Percentiles rank a stretch among this genome's conserved stretches.
Conservation (phyloP, 192 early-diverging fungal species). For the Linnemannia elongata region DNA sequence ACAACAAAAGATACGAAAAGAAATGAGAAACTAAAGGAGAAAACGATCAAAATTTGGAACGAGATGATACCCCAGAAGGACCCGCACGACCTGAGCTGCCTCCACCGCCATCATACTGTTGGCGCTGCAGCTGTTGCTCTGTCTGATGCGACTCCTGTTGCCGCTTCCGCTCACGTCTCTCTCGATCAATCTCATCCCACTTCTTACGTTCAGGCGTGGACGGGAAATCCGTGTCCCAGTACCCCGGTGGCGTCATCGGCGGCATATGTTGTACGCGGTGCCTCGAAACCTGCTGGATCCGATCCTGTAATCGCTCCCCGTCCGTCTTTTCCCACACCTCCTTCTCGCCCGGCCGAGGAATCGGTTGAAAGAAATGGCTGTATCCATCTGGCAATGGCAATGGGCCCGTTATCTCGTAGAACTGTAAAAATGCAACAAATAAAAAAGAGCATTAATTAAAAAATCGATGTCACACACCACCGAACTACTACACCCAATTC, state of each 20-base stretch:
- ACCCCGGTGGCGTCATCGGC: slow-evolving; percentile 44
- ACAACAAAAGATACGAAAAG: not conserved
- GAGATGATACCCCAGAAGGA: not conserved
- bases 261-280: slow-evolving; percentile 43
- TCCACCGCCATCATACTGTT: slow-evolving; percentile 5
- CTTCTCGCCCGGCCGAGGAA: slow-evolving; percentile 40
- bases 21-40: not conserved
- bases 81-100: not conserved
- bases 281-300: slow-evolving; percentile 39
- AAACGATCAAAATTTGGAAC: not conserved
- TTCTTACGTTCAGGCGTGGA: slow-evolving; percentile 32
- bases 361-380: slow-evolving; percentile 44
- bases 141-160: not conserved
- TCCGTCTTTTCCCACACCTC: slow-evolving; percentile 42
- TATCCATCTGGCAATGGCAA: slow-evolving; percentile 50
- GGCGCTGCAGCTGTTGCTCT: slow-evolving; percentile 7
- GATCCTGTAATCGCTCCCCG: slow-evolving; percentile 34
- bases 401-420: slow-evolving; percentile 45
- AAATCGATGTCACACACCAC: not conserved
- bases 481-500: not conserved
- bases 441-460: not conserved
- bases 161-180: slow-evolving; percentile 34
- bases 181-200: slow-evolving; percentile 42
- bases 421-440: not conserved
- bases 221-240: slow-evolving; percentile 49